These are phyloP conservation scores for Amphirosellinia nigrospora DNA, from an alignment of 495 filamentous ascomycete genomes.

Conservation along the genomic window DNA sequence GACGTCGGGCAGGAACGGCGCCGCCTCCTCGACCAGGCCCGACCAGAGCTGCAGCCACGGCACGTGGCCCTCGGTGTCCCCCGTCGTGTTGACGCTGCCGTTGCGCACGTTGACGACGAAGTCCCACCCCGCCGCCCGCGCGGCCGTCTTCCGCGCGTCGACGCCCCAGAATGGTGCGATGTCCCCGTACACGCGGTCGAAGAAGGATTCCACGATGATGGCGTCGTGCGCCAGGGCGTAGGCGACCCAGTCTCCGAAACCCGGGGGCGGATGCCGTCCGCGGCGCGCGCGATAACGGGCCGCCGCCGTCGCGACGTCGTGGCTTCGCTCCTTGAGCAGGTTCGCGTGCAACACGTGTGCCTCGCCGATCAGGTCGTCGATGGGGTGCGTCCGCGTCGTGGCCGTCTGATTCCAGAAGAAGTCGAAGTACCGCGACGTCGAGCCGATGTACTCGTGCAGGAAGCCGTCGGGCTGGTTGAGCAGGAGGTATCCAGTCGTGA, in stretches of 20 bases:
- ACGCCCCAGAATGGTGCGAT: conserved; percentile 69
- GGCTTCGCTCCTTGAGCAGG: conserved; percentile 47
- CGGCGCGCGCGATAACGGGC: conserved; percentile 62
- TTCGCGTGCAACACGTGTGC: conserved; percentile 44
- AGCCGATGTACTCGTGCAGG: conserved; percentile 24
- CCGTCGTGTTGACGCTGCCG: conserved; percentile 52
- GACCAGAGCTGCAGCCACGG: conserved; percentile 58
- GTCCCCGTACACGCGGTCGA: conserved; percentile 70
- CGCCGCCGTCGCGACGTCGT: conserved; percentile 58
- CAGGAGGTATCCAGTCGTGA: conserved; percentile 31
- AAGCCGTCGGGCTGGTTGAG: conserved; percentile 35
- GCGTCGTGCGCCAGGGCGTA: conserved; percentile 61
- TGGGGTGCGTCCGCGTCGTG: conserved; percentile 42
- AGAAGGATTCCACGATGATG: conserved; percentile 69
- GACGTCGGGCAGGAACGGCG: conserved; percentile 65
- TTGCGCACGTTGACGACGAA: conserved; percentile 58
- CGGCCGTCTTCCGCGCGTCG: conserved; percentile 50
- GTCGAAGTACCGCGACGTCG: conserved; percentile 34
- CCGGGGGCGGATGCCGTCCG: conserved; percentile 73
- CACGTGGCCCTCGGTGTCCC: conserved; percentile 38
- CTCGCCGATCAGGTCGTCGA: conserved; percentile 48
- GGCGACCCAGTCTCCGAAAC: conserved; percentile 69
- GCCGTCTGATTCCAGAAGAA: conserved; percentile 35
- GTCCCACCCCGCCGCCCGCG: conserved; percentile 34
- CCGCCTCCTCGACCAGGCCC: conserved; percentile 56